Conservation (phyloP, 1,284 basidiomycete species). For the Melampsora larici-populina region DNA sequence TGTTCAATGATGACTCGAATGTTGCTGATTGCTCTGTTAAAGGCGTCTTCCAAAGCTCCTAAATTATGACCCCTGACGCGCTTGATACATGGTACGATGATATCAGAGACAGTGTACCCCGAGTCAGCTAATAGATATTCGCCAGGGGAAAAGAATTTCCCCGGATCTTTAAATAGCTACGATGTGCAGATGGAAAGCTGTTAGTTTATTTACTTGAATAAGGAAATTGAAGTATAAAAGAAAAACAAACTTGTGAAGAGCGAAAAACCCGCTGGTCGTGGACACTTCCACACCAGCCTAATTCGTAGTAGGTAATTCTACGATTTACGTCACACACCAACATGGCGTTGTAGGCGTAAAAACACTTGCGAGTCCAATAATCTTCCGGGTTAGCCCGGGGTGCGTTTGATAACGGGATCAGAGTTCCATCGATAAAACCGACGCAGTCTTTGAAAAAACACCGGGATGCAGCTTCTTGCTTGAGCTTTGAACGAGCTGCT, state of each 20-base stretch:
- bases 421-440: not conserved
- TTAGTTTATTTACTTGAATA: not conserved
- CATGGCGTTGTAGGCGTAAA: not conserved
- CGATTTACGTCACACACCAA: not conserved
- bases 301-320: no score
- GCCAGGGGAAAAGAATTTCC: not conserved
- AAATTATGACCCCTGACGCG: not conserved
- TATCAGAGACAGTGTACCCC: not conserved
- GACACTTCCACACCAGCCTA: slow-evolving; percentile 7
- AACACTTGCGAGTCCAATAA: not conserved
- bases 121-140: slow-evolving; percentile 1
- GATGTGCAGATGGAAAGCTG: no score
- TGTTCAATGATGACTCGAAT: not conserved
- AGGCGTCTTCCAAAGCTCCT: not conserved
- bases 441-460: no score
- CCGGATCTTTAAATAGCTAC: not conserved
- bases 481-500: not conserved
- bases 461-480: not conserved
- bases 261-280: not conserved
- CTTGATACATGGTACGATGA: not conserved
- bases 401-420: not conserved
- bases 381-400: not conserved
- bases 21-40: not conserved
- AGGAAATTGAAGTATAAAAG: not conserved
- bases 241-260: not conserved